Evolutionary conservation across 1,139 yeast genomes (phyloP).

Genomic region (Geotrichum cucujoidarum): DNA sequence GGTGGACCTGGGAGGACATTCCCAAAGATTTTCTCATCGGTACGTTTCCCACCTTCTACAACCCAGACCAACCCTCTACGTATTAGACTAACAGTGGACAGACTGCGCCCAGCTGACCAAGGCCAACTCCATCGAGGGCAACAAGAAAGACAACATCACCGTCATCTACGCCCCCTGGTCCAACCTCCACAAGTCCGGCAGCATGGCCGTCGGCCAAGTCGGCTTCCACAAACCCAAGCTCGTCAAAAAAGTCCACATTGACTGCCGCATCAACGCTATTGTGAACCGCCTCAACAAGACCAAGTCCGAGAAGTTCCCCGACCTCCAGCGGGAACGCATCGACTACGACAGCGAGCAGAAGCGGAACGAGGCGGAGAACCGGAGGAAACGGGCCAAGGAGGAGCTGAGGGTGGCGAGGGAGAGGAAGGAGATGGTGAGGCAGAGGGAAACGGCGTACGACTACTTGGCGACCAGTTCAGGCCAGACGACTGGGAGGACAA

Average conservation of each 20-base stretch:
- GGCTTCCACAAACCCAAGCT: conserved; percentile 56
- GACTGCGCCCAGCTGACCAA: conserved; percentile 76
- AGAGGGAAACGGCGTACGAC: conserved; percentile 48
- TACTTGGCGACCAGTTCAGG: conserved; percentile 56
- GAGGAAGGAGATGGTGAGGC: conserved; percentile 33
- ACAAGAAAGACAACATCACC: conserved; percentile 63
- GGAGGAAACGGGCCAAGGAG: conserved; percentile 33
- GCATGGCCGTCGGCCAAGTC: conserved; percentile 83
- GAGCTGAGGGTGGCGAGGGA: conserved; percentile 31
- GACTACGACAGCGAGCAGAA: conserved; percentile 38
- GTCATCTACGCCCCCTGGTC: conserved; percentile 74
- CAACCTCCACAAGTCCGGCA: conserved; percentile 63
- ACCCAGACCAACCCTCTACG: too few species aligned
- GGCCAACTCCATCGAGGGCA: conserved; percentile 75
- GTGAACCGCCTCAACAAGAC: conserved; percentile 66
- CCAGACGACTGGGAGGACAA: conserved; percentile 65
- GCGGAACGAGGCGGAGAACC: conserved; percentile 34
- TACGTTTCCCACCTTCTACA: too few species aligned
- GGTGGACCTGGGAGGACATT: conserved; percentile 44
- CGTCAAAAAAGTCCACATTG: conserved; percentile 53
- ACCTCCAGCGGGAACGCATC: conserved; percentile 42
- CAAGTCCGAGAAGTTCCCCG: conserved; percentile 52
- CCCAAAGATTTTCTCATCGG: conserved; percentile 46
- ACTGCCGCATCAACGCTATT: conserved; percentile 55
- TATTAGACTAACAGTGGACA: too few species aligned